Conservation (phyloP, 257 asterid genomes). For the Solanum arcanum region DNA sequence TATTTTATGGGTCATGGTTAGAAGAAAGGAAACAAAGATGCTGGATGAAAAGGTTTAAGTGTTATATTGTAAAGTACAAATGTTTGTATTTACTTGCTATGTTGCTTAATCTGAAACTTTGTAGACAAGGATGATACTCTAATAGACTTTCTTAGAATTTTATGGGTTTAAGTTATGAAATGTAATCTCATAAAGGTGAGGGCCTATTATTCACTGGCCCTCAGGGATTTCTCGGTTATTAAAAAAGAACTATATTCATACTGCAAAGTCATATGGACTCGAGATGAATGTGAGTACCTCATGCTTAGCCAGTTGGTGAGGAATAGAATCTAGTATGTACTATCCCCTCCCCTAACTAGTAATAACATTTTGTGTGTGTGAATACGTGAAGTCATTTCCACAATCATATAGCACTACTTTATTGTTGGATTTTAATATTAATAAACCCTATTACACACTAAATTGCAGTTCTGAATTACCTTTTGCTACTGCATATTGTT, state of each 20-base stretch:
- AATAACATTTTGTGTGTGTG: not conserved
- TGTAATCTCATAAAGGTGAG: not conserved
- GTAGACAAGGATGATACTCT: not conserved
- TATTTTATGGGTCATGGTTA: not conserved
- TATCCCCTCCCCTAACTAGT: not conserved
- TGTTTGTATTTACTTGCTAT: not conserved
- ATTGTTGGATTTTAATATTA: not conserved
- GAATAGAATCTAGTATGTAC: not conserved
- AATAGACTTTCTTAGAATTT: not conserved
- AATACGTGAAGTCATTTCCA: not conserved
- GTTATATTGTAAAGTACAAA: not conserved
- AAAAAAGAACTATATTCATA: not conserved
- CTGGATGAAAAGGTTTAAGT: not conserved
- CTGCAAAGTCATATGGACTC: not conserved
- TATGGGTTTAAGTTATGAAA: not conserved
- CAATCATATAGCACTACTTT: not conserved
- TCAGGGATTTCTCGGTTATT: not conserved
- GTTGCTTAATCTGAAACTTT: not conserved
- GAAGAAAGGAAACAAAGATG: not conserved
- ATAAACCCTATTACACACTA: not conserved
- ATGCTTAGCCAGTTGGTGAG: not conserved
- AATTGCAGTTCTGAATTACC: constrained; percentile 18
- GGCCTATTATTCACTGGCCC: not conserved
- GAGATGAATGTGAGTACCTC: not conserved
- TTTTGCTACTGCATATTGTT: constrained; percentile 63